Evolutionary conservation across 2,329 filamentous ascomycete species (phyloP), one percentile per base, ranked within the genome.

Genomic region (Apiospora arundinis): DNA sequence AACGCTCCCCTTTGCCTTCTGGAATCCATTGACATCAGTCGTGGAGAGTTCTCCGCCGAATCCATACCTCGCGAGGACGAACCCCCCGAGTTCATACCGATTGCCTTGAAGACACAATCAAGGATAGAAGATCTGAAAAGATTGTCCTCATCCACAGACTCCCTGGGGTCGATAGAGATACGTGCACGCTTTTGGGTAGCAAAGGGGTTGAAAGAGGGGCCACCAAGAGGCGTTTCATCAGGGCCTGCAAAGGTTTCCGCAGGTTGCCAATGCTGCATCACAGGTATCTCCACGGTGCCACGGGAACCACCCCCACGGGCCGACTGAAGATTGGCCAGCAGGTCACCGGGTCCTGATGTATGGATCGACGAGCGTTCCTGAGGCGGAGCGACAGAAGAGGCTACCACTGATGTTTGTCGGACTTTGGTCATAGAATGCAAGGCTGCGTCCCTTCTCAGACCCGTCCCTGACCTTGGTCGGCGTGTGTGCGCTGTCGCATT

Each of bases 41-140:
- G 89, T 2, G 96, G 96, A 1, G 96, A 98, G 11, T 90, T 92
- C 75, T 98, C 95, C 0, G 91, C 91, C 0, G 96, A 98, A 68
- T 91, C 91, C 0, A 88, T 84, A 75, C 92, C 93, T 67, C 89
- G 88, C 0, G 92, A 85, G 0, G 88, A 86, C 71, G 91, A 89
- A 46, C 91, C 91, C 3, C 87, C 88, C 44, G 91, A 90, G 25
- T 91, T 92, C 70, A 99, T 84, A 0, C 96, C 96, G 72, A 99
- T 92, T 0, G 95, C 93, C 79, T 95, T 98, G 82, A 97, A 95
- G 84, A 99, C 97, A 79, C 96, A 98, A 75, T 97, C 94, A 28
- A 98, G 84, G 21, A 99, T 94, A 0, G 95, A 97, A 72, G 94
- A 92, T 52, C 97, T 89, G 81, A 99, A 98, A 8, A 97, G 82